Percentiles rank a stretch among this genome's conserved stretches.
Evolutionary conservation across 208 protist genomes (phyloP).

Genomic region (Acanthamoeba culbertsoni): DNA sequence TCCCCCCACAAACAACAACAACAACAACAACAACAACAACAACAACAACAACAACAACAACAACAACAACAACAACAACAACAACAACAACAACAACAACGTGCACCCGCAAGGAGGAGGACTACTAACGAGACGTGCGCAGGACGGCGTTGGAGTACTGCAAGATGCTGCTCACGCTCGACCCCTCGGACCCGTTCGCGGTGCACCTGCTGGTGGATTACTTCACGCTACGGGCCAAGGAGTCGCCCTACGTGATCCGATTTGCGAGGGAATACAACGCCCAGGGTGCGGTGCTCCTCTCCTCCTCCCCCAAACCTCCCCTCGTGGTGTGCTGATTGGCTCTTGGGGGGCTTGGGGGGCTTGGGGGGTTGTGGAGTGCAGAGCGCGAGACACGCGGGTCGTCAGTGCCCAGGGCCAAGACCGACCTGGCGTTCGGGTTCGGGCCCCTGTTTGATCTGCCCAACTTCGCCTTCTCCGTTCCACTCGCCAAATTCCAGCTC

Average conservation of each 20-base stretch:
- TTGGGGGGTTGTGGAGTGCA: neutral
- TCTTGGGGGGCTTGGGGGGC: no score
- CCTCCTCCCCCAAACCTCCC: no score
- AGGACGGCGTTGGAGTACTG: constrained; percentile 36
- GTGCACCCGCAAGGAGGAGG: no score
- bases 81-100: no score
- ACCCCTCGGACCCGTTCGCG: constrained; percentile 28
- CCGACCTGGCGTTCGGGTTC: neutral
- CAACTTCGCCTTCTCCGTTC: constrained; percentile 38
- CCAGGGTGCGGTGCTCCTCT: no score
- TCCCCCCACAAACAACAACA: no score
- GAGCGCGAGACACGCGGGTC: neutral
- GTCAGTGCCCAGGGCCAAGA: constrained; percentile 11
- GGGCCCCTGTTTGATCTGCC: constrained; percentile 8
- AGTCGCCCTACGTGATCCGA: neutral
- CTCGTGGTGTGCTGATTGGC: no score
- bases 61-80: no score
- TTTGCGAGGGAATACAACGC: constrained; percentile 5
- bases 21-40: no score
- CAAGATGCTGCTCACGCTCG: constrained; percentile 36
- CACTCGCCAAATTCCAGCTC: constrained; percentile 5
- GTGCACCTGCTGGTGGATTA: constrained; percentile 6
- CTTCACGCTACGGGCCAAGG: neutral
- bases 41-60: no score
- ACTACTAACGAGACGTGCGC: no score